Conservation (phyloP, 805 yeast genomes). For the Nakazawaea populi region DNA sequence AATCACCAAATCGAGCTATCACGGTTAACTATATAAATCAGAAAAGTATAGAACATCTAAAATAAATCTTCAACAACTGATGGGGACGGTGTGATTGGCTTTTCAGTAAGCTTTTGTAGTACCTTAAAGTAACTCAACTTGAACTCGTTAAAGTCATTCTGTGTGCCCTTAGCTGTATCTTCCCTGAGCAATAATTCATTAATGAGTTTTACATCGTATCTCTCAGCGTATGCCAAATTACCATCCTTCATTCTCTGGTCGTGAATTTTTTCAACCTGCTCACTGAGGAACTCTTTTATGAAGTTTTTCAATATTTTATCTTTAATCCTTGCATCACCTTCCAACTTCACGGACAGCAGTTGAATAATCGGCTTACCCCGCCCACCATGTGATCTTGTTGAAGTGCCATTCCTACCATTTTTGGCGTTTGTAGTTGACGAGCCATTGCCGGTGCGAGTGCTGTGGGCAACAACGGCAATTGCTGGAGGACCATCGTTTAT, state of each 20-base stretch:
- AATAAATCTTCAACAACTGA: not conserved
- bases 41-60: not conserved
- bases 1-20: too few species aligned
- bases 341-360: constrained; percentile 9
- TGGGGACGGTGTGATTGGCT: not conserved
- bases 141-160: constrained; percentile 1
- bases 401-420: too few species aligned
- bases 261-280: constrained; percentile 16
- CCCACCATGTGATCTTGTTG: too few species aligned
- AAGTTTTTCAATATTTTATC: constrained; percentile 21
- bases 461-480: constrained; percentile 17
- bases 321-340: constrained; percentile 14
- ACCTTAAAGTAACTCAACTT: not conserved
- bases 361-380: too few species aligned
- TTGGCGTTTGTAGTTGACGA: not conserved
- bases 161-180: not conserved
- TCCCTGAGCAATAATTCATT: not conserved
- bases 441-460: constrained; percentile 16
- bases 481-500: constrained; percentile 5
- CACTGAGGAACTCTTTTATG: constrained; percentile 18
- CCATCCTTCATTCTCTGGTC: constrained; percentile 18
- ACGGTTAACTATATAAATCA: too few species aligned
- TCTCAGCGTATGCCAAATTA: constrained; percentile 17
- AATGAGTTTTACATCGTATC: too few species aligned
- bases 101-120: not conserved